Evolutionary conservation across 352 stramenopile species (phyloP), one percentile per base, ranked within the genome.

Genomic region (Lagenidium giganteum): DNA sequence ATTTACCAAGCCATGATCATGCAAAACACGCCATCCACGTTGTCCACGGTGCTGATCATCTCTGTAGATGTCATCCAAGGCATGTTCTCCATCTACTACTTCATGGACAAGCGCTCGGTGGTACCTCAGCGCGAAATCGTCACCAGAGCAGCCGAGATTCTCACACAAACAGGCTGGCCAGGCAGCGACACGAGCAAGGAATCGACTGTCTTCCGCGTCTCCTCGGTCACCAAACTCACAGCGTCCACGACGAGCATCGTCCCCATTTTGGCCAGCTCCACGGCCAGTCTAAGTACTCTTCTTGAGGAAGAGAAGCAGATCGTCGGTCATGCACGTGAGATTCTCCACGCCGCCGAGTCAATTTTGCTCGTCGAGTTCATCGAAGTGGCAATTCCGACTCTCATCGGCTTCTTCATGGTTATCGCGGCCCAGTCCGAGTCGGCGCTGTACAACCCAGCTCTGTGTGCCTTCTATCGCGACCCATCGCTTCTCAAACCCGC

Each of bases 1-100:
- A 50, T 61, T 30, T 61, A 61, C 34, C 51, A 61, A 40, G 36
- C 25, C 13, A 31, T 34, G 39, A 34, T 61, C 32, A 55, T 55
- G 45, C 52, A 61, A n/a, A 47, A 8, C 23, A 47, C 41, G 3
- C 33, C 52, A 9, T 51, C 52, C 2, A 3, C 23, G 12, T 4
- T 34, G 11, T 39, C 40, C 1, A 47, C 45, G 2, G 46, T 35
- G 11, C 12, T 51, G 16, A 9, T 55, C n/a, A 61, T 61, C 8
- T 38, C 17, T 1, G 2, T 61, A 11, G 52, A 61, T 27, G 6
- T 47, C 5, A 18, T 47, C 14, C 39, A 54, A 23, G 43, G 44
- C 1, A 9, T 54, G 26, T 22, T 47, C 47, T 24, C n/a, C 14
- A 26, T 59, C 30, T 33, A 41, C 8, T 20, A 38, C 1, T 45